Evolutionary conservation across 345 rosid genomes (phyloP), one percentile per base, ranked within the genome.

Genomic region (Brassica rapa): DNA sequence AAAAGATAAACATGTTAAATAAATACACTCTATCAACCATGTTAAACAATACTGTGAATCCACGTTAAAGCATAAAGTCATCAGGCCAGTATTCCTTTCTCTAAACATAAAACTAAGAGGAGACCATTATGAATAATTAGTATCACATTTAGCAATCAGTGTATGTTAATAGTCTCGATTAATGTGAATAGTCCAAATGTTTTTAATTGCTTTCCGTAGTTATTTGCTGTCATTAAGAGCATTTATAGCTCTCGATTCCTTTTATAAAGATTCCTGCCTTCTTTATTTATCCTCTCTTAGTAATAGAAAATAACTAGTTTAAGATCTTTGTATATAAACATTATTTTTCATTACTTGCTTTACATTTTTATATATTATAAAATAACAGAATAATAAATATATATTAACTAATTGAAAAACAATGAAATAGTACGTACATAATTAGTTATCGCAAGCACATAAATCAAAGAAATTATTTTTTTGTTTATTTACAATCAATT

Each of bases 91-190:
- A 16, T 62, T 62, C 21, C 14, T 32, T 61, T 76, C 69, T 32
- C 63, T 32, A 8, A 15, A 51, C 6, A 51, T 23, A 33, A 32
- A 62, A 27, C 61, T 19, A 43, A 23, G 63, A 66, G 68, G 81
- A 77, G 81, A 72, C 81, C 81, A 66, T 59, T 59, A 57, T 15
- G 62, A 60, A 78, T 57, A 78, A 65, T 65, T 78, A 39, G 71
- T 25, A 55, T 71, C 82, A 73, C 46, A 60, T 65, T 25, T 27
- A 71, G 11, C 70, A 73, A 68, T 79, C 25, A 66, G 43, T 79
- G 72, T 78, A 41, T 78, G 62, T 37, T 77, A 51, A 53, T 70
- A 66, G 30, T 72, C 77, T 78, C 57, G 77, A 78, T 60, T 66
- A 32, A 66, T 72, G 73, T 49, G 70, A 68, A 61, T 73, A 59